phyloP scores from a whole-genome alignment of 2,329 filamentous ascomycete species.

The Acrocalymma vagum region DNA sequence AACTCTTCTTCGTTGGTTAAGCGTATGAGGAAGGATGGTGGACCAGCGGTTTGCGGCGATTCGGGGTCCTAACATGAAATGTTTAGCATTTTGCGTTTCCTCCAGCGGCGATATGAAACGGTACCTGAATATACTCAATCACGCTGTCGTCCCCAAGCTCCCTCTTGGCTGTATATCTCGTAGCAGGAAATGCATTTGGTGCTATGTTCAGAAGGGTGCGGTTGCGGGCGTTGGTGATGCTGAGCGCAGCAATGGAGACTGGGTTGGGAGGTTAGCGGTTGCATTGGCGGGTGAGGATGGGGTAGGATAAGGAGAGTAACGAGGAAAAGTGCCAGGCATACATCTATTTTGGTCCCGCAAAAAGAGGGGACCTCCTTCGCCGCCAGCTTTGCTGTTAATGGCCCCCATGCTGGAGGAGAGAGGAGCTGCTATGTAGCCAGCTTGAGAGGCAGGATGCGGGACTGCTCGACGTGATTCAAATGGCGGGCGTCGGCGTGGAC shows the following conservation, averaged over 20 bases:
- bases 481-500: conserved; percentile 28
- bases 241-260: conserved; percentile 89
- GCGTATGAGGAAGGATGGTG: conserved; percentile 83
- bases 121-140: conserved; percentile 92
- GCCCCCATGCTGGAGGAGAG: conserved; percentile 75
- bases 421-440: conserved; percentile 20
- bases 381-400: conserved; percentile 84
- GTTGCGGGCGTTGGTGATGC: conserved; percentile 80
- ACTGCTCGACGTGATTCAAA: conserved; percentile 21
- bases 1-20: conserved; percentile 91
- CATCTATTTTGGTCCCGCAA: conserved; percentile 91
- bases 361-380: conserved; percentile 78
- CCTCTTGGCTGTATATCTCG: conserved; percentile 76
- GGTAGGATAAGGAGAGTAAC: conserved; percentile 1
- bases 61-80: conserved; percentile 76
- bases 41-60: conserved; percentile 40
- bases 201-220: conserved; percentile 79
- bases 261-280: conserved; percentile 34
- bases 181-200: conserved; percentile 89
- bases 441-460: conserved; percentile 18
- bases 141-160: conserved; percentile 76
- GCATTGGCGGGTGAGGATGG: too few species aligned
- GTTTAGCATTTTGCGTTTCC: conserved; percentile 20
- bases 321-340: conserved; percentile 56
- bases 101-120: conserved; percentile 4